Base-by-base conservation (phyloP, 345 rosid genomes). In the Salix koriyanagi region DNA sequence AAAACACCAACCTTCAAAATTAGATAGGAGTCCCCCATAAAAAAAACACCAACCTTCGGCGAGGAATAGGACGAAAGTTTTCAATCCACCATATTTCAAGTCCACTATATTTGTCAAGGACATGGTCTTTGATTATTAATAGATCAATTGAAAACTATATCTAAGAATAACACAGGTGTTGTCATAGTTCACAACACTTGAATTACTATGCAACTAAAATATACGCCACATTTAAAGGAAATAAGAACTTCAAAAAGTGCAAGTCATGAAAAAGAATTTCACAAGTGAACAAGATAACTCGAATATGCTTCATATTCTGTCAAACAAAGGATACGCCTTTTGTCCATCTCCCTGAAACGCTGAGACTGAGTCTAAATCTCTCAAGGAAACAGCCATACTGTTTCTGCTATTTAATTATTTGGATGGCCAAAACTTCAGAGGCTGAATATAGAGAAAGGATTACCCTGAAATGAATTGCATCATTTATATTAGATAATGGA, bases 321-420 rank as follows among this genome's bases (percentile, higher is more conserved):
- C 26, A 83, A 25, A 3, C 56, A 54, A 89, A 94, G 98, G 98
- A 94, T 96, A 96, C 99, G 92, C 90, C 81, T 91, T 94, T 79
- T 90, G 97, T 78, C 99, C 99, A 78, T 94, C 97, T 80, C 97
- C 98, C 83, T 92, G 98, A 84, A 96, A 96, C 26, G 26, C 26
- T 25, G 26, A 25, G 80, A 92, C 97, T 79, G 97, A 85, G 89
- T 96, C 99, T 80, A 96, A 87, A 84, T 96, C 97, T 85, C 93
- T 92, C 98, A 94, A 90, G 72, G 99, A 96, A 84, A 96, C 99
- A 77, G 97, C 87, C 97, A 94, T 92, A 77, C 72, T 86, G 79
- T 56, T 76, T 84, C 76, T 70, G 81, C 72, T 73, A 25, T 79
- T 85, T 83, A 76, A 72, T 42, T 76, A 74, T 74, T 82, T 77